phyloP scores from a whole-genome alignment of 805 yeast genomes.

The Schwanniomyces yamadae region DNA sequence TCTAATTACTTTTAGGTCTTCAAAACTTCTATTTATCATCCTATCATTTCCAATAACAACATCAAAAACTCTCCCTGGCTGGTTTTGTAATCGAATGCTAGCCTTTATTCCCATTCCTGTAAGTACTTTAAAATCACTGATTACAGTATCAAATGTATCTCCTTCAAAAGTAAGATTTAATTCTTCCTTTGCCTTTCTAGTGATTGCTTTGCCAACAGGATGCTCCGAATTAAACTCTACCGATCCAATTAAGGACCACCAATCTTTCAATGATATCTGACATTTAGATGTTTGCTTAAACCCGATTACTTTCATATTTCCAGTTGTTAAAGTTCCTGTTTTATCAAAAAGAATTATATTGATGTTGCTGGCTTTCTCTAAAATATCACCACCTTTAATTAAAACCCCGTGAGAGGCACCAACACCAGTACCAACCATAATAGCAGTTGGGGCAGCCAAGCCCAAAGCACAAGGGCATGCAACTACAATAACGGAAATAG shows the following conservation, averaged over 20 bases:
- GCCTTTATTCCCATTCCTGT: constrained; percentile 50
- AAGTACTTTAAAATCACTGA: constrained; percentile 34
- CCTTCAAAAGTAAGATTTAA: constrained; percentile 30
- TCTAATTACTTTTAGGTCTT: constrained; percentile 4
- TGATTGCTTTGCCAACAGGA: constrained; percentile 79
- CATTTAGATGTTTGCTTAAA: constrained; percentile 16
- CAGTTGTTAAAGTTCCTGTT: constrained; percentile 92
- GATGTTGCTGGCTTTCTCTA: constrained; percentile 69
- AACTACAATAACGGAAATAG: constrained; percentile 91
- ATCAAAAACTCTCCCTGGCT: constrained; percentile 13
- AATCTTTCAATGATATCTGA: constrained; percentile 17
- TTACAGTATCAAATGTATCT: constrained; percentile 28
- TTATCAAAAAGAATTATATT: constrained; percentile 82
- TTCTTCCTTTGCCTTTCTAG: constrained; percentile 29
- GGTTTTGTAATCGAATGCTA: constrained; percentile 27
- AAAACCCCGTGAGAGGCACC: constrained; percentile 89
- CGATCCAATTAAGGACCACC: constrained; percentile 56
- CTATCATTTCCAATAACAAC: constrained; percentile 57
- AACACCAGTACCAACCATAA: constrained; percentile 98
- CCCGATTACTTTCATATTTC: constrained; percentile 56
- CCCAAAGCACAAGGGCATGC: constrained; percentile 99
- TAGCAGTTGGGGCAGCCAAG: constrained; percentile 96
- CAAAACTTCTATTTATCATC: constrained; percentile 29
- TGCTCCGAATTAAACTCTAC: constrained; percentile 79
- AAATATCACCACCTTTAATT: constrained; percentile 88